phyloP scores from a whole-genome alignment of 208 protist genomes.

The Acanthamoeba culbertsoni region DNA sequence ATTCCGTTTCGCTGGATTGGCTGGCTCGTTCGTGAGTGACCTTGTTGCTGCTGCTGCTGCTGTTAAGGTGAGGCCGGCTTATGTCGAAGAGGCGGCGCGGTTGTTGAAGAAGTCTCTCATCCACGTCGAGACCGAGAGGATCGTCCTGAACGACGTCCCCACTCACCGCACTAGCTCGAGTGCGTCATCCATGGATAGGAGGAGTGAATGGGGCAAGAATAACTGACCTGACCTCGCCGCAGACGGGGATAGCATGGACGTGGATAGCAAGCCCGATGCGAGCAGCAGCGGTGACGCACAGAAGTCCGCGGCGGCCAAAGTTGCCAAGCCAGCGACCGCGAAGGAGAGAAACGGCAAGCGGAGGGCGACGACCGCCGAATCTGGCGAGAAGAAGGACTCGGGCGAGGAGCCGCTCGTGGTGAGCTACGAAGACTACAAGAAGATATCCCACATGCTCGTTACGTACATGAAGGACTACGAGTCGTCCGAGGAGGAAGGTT shows the following conservation, averaged over 20 bases:
- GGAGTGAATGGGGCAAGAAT: too few species aligned
- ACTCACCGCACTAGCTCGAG: too few species aligned
- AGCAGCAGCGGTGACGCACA: background rate
- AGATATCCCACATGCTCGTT: constrained; percentile 43
- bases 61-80: constrained; percentile 69
- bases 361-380: background rate
- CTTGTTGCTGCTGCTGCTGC: too few species aligned
- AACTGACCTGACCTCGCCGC: too few species aligned
- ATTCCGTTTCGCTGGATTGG: too few species aligned
- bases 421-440: constrained; percentile 68
- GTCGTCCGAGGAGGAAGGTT: background rate
- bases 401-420: background rate
- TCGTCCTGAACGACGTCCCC: constrained; percentile 11
- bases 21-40: too few species aligned
- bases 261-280: background rate
- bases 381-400: too few species aligned
- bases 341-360: background rate
- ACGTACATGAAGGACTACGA: background rate
- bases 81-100: constrained; percentile 88
- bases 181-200: too few species aligned
- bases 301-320: background rate
- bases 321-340: background rate
- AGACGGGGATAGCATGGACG: background rate
- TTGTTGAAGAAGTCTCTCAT: constrained; percentile 85
- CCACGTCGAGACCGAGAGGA: constrained; percentile 78